These are phyloP conservation scores for Primulina tabacum DNA, from an alignment of 257 asterid genomes.

Conservation along the genomic window DNA sequence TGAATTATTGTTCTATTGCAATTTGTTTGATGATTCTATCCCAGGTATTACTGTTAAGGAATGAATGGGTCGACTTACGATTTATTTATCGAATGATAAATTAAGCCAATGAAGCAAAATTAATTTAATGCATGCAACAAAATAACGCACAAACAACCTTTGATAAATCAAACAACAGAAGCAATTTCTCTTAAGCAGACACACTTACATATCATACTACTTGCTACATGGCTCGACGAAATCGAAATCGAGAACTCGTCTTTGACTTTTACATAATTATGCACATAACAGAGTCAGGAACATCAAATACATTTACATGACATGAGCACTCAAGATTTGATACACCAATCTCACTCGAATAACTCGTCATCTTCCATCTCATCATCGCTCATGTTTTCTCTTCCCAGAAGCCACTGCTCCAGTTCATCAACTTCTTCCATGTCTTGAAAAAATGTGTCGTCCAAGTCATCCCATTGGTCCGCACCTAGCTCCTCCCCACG, in stretches of 20 bases:
- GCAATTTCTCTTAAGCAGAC: not conserved
- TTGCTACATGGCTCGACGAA: not conserved
- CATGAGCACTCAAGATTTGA: not conserved
- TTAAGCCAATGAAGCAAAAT: too few relatives aligned
- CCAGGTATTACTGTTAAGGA: too few relatives aligned
- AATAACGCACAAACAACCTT: too few relatives aligned
- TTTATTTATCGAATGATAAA: too few relatives aligned
- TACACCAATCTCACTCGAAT: constrained; percentile 28
- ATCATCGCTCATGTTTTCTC: constrained; percentile 50
- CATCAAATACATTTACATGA: not conserved
- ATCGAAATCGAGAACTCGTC: not conserved
- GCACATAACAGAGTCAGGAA: not conserved
- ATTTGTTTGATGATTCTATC: too few relatives aligned
- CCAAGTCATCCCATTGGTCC: constrained; percentile 60
- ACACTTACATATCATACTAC: not conserved
- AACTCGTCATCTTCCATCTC: constrained; percentile 59
- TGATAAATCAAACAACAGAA: not conserved
- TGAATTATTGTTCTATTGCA: too few relatives aligned
- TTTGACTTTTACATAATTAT: not conserved
- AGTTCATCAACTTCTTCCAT: constrained; percentile 72
- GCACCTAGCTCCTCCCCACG: constrained; percentile 82
- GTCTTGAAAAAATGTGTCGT: constrained; percentile 51
- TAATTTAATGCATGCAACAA: too few relatives aligned
- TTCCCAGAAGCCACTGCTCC: constrained; percentile 79
- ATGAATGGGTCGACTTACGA: too few relatives aligned